A percentile compares a stretch with the other conserved stretches of the same genome.
Conservation (phyloP, 2,329 filamentous ascomycete genomes). For the Alternaria dauci region DNA sequence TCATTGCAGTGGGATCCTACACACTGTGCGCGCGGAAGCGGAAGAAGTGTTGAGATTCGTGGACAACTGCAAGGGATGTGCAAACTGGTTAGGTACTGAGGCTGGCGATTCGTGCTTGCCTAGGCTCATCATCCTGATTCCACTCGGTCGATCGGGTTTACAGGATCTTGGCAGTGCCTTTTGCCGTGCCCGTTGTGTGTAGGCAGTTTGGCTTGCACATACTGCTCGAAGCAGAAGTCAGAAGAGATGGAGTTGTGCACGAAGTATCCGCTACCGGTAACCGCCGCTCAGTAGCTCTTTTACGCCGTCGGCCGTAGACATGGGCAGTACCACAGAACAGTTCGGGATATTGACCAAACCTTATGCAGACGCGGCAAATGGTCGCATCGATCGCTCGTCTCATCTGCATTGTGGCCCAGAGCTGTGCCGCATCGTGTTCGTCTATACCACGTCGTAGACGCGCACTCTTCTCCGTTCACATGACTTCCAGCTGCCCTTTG, state of each 20-base stretch:
- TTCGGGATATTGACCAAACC: conserved; percentile 1
- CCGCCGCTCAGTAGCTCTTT: neutral
- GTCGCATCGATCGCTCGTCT: neutral
- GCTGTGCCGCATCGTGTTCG: conserved; percentile 6
- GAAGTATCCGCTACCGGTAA: neutral
- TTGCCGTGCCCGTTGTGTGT: neutral
- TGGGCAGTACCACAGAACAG: neutral
- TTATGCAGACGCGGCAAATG: neutral
- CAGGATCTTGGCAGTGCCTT: neutral
- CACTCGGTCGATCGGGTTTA: neutral
- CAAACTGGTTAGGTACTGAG: neutral
- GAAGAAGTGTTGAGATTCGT: neutral
- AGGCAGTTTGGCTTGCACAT: neutral
- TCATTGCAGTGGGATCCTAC: neutral
- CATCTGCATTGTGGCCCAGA: neutral
- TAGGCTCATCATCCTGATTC: neutral
- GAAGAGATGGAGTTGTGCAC: neutral
- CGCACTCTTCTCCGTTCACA: conserved; percentile 15
- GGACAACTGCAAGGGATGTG: neutral
- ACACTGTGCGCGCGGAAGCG: neutral
- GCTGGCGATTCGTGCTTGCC: neutral
- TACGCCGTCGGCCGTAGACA: neutral
- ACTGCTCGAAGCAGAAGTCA: neutral
- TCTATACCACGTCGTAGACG: conserved; percentile 10
- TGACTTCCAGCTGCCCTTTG: conserved; percentile 15